Base-by-base conservation (phyloP, 306 rosid genomes). In the Rubus idaeus region DNA sequence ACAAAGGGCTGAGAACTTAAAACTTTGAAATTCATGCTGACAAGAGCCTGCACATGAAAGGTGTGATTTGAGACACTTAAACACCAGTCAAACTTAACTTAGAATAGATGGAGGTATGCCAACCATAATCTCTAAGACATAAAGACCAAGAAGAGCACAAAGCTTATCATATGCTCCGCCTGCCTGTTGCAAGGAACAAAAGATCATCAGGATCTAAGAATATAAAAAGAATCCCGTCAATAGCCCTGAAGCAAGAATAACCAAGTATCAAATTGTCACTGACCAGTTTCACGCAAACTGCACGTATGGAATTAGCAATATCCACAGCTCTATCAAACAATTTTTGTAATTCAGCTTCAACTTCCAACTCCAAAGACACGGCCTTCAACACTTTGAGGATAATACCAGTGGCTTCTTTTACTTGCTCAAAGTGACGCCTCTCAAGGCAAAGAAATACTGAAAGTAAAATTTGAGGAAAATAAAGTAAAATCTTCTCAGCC, bases 401-500 rank as follows among this genome's bases (percentile, higher is more conserved):
- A 79, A 90, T 71, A 18, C 97, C 92, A 86, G 87, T 57, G 39
- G 87, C 89, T 58, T 42, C 89, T 83, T 86, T 92, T 73, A 86
- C 83, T 86, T 90, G 97, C 88, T 89, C 91, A 81, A 82, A 95
- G 69, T 88, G 97, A 82, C 83, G 99, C 91, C 91, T 95, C 81
- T 60, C 82, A 81, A 90, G 88, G 83, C 89, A 89, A 61, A 82
- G 57, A 79, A 95, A 58, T 66, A 87, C 99, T 95, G 93, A 78
- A 88, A 84, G 76, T 42, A 73, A 42, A 85, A 73, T n/a, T n/a
- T n/a, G n/a, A 69, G 65, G 71, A 63, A 70, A 66, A 77, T 68
- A 57, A 73, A 57, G 6, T 45, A 71, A 73, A 42, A 78, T 37
- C 23, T 75, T 49, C 61, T 69, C 20, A 64, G 46, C 74, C 21